These are phyloP conservation scores for Hypoxylon sp. DNA, from an alignment of 2,329 filamentous ascomycete genomes.

Conservation along the genomic window DNA sequence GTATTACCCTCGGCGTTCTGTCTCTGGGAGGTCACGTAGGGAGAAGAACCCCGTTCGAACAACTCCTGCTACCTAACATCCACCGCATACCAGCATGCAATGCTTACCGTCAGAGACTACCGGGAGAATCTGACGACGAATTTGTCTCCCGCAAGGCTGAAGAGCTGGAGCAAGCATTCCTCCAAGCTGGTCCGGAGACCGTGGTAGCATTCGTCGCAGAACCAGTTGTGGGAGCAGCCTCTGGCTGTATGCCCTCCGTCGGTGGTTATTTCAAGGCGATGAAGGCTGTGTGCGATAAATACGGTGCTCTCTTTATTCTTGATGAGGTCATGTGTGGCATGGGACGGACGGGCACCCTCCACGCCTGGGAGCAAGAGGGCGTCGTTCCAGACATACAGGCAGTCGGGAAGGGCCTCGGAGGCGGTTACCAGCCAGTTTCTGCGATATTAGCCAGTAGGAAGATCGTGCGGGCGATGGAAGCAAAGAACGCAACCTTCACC, in stretches of 20 bases:
- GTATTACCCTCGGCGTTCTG: conserved; percentile 75
- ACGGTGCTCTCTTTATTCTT: conserved; percentile 76
- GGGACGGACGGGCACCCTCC: conserved; percentile 65
- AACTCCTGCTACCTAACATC: conserved; percentile 68
- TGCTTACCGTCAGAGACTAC: conserved; percentile 69
- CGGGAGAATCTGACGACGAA: conserved; percentile 65
- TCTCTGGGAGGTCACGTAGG: conserved; percentile 71
- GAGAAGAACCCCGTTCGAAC: conserved; percentile 70
- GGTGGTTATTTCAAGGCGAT: conserved; percentile 76
- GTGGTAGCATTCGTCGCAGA: conserved; percentile 78
- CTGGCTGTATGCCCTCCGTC: conserved; percentile 72
- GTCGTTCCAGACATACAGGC: conserved; percentile 72
- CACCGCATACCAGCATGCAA: conserved; percentile 74
- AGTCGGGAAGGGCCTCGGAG: conserved; percentile 74
- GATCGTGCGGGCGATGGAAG: conserved; percentile 64
- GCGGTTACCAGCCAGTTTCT: conserved; percentile 73
- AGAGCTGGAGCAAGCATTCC: conserved; percentile 75
- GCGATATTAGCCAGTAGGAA: conserved; percentile 68
- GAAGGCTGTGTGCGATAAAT: conserved; percentile 72
- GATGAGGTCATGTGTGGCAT: conserved; percentile 75
- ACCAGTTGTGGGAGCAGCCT: conserved; percentile 75
- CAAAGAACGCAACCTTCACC: conserved; percentile 62
- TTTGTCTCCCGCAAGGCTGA: conserved; percentile 71
- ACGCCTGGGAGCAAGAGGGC: conserved; percentile 68
- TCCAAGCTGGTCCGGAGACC: conserved; percentile 70